A percentile compares a stretch with the other conserved stretches of the same genome.
Evolutionary conservation across 129 eudicot species (phyloP).

Genomic region (Deinandra increscens): DNA sequence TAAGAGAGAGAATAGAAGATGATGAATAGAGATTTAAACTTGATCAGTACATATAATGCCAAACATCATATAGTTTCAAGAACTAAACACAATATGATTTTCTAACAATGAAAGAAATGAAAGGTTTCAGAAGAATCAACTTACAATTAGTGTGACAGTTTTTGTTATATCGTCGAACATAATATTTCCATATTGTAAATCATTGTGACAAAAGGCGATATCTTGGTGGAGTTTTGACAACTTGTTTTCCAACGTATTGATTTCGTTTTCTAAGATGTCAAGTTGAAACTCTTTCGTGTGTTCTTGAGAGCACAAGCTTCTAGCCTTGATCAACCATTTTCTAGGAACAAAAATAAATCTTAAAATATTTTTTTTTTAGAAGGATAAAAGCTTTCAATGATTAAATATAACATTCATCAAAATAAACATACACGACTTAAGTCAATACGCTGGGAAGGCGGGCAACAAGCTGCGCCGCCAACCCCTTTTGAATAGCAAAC

Average conservation of each 20-base stretch:
- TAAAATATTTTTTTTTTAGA: too few relatives aligned
- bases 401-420: too few relatives aligned
- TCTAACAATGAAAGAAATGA: neutral
- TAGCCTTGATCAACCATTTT: constrained; percentile 74
- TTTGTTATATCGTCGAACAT: constrained; percentile 67
- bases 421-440: too few relatives aligned
- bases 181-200: constrained; percentile 81
- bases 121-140: constrained; percentile 5
- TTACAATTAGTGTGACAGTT: constrained; percentile 67
- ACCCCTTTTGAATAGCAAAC: too few relatives aligned
- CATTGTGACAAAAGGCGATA: constrained; percentile 88
- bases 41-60: neutral
- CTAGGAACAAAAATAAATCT: constrained; percentile 28
- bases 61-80: constrained; percentile 12
- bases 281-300: constrained; percentile 51
- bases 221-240: constrained; percentile 39
- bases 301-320: constrained; percentile 45
- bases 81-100: constrained; percentile 4
- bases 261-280: constrained; percentile 57
- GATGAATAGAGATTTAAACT: neutral
- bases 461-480: too few relatives aligned
- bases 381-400: too few relatives aligned
- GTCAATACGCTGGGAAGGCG: too few relatives aligned
- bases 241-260: constrained; percentile 45
- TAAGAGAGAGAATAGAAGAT: too few relatives aligned